These are phyloP conservation scores for Thecamonas trahens DNA, from an alignment of 78 protist genomes.

Conservation along the genomic window DNA sequence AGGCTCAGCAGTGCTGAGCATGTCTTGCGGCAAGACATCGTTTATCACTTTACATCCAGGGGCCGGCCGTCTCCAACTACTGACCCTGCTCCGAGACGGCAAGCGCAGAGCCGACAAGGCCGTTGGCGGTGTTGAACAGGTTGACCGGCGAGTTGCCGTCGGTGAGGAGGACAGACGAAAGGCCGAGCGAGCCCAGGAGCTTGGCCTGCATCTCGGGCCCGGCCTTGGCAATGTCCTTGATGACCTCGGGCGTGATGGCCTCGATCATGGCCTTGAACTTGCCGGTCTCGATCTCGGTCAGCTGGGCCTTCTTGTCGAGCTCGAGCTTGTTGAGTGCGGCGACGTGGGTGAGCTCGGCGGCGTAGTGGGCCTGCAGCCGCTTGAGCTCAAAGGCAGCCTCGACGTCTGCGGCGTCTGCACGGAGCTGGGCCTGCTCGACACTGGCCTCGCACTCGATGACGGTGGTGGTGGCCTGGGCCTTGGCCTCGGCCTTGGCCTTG, in stretches of 20 bases:
- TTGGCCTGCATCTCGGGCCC: conserved; percentile 75
- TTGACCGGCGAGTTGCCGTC: conserved; percentile 71
- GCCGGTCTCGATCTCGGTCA: conserved; percentile 49
- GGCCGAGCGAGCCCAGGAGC: conserved; percentile 55
- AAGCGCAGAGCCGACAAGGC: conserved; percentile 55
- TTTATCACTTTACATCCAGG: too few species aligned
- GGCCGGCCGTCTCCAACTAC: too few species aligned
- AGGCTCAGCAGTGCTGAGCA: too few species aligned
- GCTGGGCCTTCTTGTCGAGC: conserved; percentile 18
- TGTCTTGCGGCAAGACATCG: too few species aligned
- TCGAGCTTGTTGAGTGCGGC: conserved; percentile 36
- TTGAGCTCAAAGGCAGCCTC: conserved; percentile 25
- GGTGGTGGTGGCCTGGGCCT: conserved; percentile 61
- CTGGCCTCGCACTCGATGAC: conserved; percentile 54
- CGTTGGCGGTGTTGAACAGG: conserved; percentile 68
- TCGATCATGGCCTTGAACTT: conserved; percentile 40
- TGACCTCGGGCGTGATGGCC: conserved; percentile 66
- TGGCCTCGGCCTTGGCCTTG: conserved; percentile 68
- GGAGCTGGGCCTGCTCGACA: conserved; percentile 56
- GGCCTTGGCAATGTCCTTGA: conserved; percentile 64
- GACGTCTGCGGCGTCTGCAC: conserved; percentile 42
- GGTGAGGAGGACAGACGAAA: conserved; percentile 59
- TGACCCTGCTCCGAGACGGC: too few species aligned
- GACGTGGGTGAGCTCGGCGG: conserved; percentile 43
- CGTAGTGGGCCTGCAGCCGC: conserved; percentile 10